Percentiles rank a stretch among this genome's conserved stretches.
Evolutionary conservation across 495 filamentous ascomycete species (phyloP).

Genomic region (Amorphotheca resinae): DNA sequence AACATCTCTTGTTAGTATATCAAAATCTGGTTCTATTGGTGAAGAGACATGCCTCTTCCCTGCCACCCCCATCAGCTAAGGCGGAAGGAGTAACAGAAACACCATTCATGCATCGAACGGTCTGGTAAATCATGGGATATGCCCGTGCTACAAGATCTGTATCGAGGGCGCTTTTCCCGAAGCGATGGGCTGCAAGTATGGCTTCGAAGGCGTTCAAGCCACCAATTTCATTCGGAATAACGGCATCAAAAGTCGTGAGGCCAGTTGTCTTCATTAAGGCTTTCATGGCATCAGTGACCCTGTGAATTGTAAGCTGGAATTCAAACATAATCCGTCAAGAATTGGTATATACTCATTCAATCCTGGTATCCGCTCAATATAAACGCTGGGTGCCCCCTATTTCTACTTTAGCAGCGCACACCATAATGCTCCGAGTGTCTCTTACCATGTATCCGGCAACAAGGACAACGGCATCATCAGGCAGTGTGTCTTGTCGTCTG

Average conservation of each 20-base stretch:
- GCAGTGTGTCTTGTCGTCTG: slow-evolving; percentile 31
- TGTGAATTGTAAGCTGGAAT: slow-evolving; percentile 2
- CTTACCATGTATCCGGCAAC: slow-evolving; percentile 33
- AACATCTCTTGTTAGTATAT: background rate
- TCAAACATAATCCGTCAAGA: background rate
- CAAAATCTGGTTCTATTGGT: background rate
- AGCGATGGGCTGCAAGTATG: slow-evolving; percentile 35
- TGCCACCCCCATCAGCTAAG: slow-evolving; percentile 31
- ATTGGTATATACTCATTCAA: slow-evolving; percentile 34
- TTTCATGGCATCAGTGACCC: slow-evolving; percentile 20
- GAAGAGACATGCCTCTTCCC: slow-evolving; percentile 24
- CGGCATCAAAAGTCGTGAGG: slow-evolving; percentile 20
- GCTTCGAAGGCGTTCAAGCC: slow-evolving; percentile 42
- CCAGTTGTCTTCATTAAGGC: slow-evolving; percentile 7
- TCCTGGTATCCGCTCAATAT: slow-evolving; percentile 38
- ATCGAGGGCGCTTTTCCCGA: slow-evolving; percentile 36
- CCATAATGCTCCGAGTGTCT: slow-evolving; percentile 24
- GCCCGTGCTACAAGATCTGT: slow-evolving; percentile 46
- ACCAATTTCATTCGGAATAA: slow-evolving; percentile 41
- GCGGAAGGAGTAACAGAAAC: slow-evolving; percentile 12
- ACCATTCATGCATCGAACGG: slow-evolving; percentile 36
- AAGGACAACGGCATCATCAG: slow-evolving; percentile 33
- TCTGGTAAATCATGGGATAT: slow-evolving; percentile 43
- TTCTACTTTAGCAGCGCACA: slow-evolving; percentile 27
- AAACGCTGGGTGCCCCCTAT: slow-evolving; percentile 38